Evolutionary conservation across 768 basidiomycete genomes (phyloP), one percentile per base, ranked within the genome.

Genomic region (Suillus lakei): DNA sequence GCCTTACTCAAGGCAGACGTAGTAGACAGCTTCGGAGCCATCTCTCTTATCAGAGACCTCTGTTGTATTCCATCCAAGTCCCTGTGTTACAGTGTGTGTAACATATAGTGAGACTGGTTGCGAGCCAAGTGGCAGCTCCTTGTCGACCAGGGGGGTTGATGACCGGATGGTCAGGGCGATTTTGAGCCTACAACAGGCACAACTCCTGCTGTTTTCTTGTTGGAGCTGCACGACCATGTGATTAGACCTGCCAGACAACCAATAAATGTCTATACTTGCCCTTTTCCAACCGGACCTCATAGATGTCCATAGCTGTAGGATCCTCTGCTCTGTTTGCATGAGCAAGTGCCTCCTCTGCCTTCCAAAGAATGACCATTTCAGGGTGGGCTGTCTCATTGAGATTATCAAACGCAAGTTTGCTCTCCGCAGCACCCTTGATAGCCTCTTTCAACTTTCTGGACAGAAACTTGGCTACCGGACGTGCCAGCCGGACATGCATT

Each of bases 271-370:
- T n/a, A n/a, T n/a, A n/a, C n/a, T n/a, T n/a, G n/a, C n/a, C n/a
- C n/a, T n/a, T n/a, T n/a, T n/a, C 46, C n/a, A 63, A 26, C 44
- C 12, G 30, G 43, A 65, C 30, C 34, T 65, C 62, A 48, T 46
- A 65, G 9, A 65, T 53, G 23, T 65, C 64, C 64, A 65, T 63
- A 5, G 60, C 39, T 16, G 43, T 7, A 2, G 46, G 46, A 54
- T 62, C n/a, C 1, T 36, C 50, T 3, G 13, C 9, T 16, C 46
- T 28, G 21, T 32, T 39, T 4, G 16, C 21, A 1, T 48, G n/a
- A 34, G 60, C 46, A 0, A 21, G 2, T 4, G 16, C 32, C 51
- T 63, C 64, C 30, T 48, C 16, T 32, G 15, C 62, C 8, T 38
- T 9, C 61, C 61, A 65, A n/a, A 54, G 30, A 54, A 54, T n/a